phyloP scores from a whole-genome alignment of 2,329 filamentous ascomycete species.

The Saccharata proteae region DNA sequence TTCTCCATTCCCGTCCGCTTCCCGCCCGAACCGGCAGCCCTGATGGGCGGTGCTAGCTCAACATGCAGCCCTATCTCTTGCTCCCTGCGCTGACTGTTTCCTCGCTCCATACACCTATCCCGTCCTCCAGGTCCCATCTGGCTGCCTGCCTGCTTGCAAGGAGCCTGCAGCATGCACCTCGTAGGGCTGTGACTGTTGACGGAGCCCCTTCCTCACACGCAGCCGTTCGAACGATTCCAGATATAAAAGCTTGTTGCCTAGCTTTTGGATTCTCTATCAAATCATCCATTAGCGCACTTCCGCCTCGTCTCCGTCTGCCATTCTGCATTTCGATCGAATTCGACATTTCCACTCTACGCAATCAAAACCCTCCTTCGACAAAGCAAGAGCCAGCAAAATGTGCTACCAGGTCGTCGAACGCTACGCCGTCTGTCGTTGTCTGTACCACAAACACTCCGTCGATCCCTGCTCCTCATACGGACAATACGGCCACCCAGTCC shows the following conservation, averaged over 20 bases:
- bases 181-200: conserved; percentile 7
- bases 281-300: background rate
- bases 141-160: conserved; percentile 7
- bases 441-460: conserved; percentile 78
- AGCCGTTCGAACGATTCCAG: too few species aligned
- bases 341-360: too few species aligned
- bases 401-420: conserved; percentile 79
- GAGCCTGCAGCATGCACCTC: conserved; percentile 8
- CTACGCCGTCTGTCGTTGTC: conserved; percentile 75
- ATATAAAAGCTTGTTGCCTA: conserved; percentile 6
- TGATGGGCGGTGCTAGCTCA: conserved; percentile 1
- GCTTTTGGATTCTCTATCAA: conserved; percentile 1
- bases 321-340: too few species aligned
- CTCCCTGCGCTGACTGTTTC: background rate
- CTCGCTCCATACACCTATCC: background rate
- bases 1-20: background rate
- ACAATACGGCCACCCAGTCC: conserved; percentile 56
- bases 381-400: conserved; percentile 44
- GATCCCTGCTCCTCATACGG: conserved; percentile 71
- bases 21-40: too few species aligned
- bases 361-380: background rate
- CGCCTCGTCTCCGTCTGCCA: background rate
- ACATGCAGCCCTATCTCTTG: conserved; percentile 8
- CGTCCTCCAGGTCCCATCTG: conserved; percentile 5
- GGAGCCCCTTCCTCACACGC: conserved; percentile 5